Conservation (phyloP, 352 stramenopile genomes). For the Phytophthora megakarya region DNA sequence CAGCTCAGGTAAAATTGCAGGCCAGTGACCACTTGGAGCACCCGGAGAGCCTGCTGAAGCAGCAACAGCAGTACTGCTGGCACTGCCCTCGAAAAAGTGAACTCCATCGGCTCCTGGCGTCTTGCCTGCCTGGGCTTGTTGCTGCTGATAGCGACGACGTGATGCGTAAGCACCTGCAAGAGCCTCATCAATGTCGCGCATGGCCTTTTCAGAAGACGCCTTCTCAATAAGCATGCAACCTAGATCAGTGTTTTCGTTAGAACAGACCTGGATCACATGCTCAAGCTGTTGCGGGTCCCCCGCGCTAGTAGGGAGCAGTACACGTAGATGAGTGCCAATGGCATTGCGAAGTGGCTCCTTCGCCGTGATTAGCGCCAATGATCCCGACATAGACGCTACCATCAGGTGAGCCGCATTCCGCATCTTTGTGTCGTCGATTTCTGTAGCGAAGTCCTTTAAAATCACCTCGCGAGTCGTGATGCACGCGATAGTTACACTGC, state of each 20-base stretch:
- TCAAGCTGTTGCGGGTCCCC: constrained; percentile 94
- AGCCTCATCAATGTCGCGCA: constrained; percentile 97
- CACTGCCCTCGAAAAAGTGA: constrained; percentile 78
- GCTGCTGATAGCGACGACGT: constrained; percentile 86
- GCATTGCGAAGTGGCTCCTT: constrained; percentile 97
- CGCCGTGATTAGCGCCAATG: constrained; percentile 97
- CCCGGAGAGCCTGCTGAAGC: constrained; percentile 43
- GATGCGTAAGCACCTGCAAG: constrained; percentile 87
- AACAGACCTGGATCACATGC: constrained; percentile 97
- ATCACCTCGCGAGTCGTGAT: constrained; percentile 98
- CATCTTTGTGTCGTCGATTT: constrained; percentile 95
- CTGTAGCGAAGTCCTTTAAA: constrained; percentile 99
- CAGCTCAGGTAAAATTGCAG: constrained; percentile 89
- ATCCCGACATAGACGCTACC: constrained; percentile 98
- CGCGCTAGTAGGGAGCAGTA: constrained; percentile 86
- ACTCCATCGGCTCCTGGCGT: constrained; percentile 47
- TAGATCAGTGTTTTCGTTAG: constrained; percentile 98
- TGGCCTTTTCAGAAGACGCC: constrained; percentile 98
- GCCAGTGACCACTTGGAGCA: constrained; percentile 53
- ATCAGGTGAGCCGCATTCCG: constrained; percentile 98
- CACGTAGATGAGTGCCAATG: constrained; percentile 96
- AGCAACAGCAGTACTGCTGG: constrained; percentile 35
- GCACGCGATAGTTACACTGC: constrained; percentile 98
- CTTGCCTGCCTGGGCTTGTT: constrained; percentile 86
- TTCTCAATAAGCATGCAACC: constrained; percentile 99